Evolutionary conservation across 495 filamentous ascomycete genomes (phyloP), one percentile per base, ranked within the genome.

Genomic region (Collariella sp.): DNA sequence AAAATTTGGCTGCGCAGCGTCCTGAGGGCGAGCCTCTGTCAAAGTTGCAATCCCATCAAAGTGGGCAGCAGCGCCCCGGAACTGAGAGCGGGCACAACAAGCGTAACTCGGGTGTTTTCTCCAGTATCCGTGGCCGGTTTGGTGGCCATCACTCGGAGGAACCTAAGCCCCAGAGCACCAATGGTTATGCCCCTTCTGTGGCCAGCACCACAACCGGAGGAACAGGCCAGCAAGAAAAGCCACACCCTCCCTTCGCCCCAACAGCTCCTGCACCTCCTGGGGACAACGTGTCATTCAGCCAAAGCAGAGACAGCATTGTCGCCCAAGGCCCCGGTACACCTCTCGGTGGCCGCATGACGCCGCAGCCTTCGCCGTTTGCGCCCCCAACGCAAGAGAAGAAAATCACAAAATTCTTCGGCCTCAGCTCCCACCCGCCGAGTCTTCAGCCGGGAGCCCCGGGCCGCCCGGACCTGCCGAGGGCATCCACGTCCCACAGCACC

Each of bases 71-170:
- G 3, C 15, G 67, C 65, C 50, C 63, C 54, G 52, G 36, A 62
- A 46, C 67, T 58, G 63, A 63, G 9, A 59, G 52, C 18, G 53
- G 56, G 20, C 59, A 62, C 7, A 59, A 43, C 47, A 64, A 69
- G 11, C 65, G 65, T 1, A 68, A 69, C 52, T 75, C 73, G 24
- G 66, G 65, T 31, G 50, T 71, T 43, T 71, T 72, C 44, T 63
- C 62, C 11, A 66, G 68, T 13, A 53, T 74, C 39, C 60, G 67
- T 9, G 66, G 63, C 12, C 57, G 60, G 9, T 45, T 70, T 6
- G 64, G 61, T 7, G 65, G 70, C 5, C 58, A 53, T 18, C 60
- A 61, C 10, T n/a, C 56, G 7, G 67, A 66, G 22, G 62, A 67
- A 29, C 67, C 55, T 2, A 46, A 58, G 22, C 47, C 50, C 52